A percentile compares a stretch with the other conserved stretches of the same genome.
These are phyloP conservation scores for Kondoa malvinella DNA, from an alignment of 768 basidiomycete species.

Conservation along the genomic window DNA sequence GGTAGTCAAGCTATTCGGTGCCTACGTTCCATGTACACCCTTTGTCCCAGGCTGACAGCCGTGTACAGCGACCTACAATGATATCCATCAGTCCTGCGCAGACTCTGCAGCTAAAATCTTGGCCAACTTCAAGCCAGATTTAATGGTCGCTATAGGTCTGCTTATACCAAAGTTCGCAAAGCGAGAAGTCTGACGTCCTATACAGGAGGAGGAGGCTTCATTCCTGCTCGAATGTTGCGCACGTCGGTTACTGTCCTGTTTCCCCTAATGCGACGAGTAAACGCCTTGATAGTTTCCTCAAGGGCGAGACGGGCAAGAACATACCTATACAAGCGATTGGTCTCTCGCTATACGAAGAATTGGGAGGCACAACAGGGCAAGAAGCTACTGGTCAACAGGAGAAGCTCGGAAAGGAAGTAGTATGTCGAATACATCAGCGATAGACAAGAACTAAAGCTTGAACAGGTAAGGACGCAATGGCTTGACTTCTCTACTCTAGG, in stretches of 20 bases:
- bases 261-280: constrained; percentile 53
- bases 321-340: constrained; percentile 91
- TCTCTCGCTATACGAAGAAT: constrained; percentile 79
- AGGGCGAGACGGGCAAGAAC: constrained; percentile 8
- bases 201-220: constrained; percentile 54
- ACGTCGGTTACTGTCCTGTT: too few species aligned
- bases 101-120: constrained; percentile 40
- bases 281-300: constrained; percentile 26
- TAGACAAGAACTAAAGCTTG: neutral
- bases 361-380: constrained; percentile 31
- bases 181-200: neutral
- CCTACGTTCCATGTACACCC: too few species aligned
- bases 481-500: constrained; percentile 39
- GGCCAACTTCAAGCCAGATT: constrained; percentile 58
- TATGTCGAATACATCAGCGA: constrained; percentile 31
- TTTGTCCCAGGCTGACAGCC: too few species aligned
- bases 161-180: neutral
- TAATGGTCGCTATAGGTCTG: constrained; percentile 61
- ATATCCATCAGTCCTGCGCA: neutral
- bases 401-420: constrained; percentile 51
- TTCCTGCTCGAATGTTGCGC: constrained; percentile 79
- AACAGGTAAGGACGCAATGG: constrained; percentile 63
- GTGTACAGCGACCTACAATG: constrained; percentile 8
- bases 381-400: constrained; percentile 20
- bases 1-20: neutral